Evolutionary conservation across 495 filamentous ascomycete species (phyloP).

Genomic region (Aspergillus diversus): DNA sequence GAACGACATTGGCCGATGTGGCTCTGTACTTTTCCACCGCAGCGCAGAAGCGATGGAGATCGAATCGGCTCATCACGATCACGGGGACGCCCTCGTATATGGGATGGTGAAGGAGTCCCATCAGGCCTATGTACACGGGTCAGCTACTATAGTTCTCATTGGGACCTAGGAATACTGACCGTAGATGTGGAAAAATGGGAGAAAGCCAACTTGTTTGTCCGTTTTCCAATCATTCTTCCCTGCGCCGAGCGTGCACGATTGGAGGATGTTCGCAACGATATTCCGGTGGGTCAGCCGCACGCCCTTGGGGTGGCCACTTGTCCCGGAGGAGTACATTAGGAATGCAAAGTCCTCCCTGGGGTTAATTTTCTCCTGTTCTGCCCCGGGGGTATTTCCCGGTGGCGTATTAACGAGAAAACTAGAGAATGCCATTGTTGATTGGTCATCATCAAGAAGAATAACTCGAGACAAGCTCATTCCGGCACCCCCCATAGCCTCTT

Average conservation of each 20-base stretch:
- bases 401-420: conserved; percentile 45
- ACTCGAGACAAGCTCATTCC: conserved; percentile 67
- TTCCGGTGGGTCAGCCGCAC: conserved; percentile 84
- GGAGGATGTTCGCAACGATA: conserved; percentile 70
- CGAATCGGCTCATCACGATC: conserved; percentile 81
- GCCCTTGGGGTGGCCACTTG: conserved; percentile 91
- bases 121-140: conserved; percentile 63
- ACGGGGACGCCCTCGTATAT: conserved; percentile 67
- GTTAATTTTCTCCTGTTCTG: conserved; percentile 34
- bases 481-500: conserved; percentile 64
- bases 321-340: conserved; percentile 84
- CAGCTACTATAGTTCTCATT: conserved; percentile 23
- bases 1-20: conserved; percentile 80
- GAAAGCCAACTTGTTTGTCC: conserved; percentile 74
- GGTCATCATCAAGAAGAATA: conserved; percentile 75
- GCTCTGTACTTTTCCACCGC: conserved; percentile 72
- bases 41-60: conserved; percentile 76
- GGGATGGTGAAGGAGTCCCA: conserved; percentile 61
- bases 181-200: conserved; percentile 96
- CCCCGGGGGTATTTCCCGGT: conserved; percentile 57
- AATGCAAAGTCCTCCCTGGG: conserved; percentile 56
- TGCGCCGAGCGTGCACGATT: conserved; percentile 57
- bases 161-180: conserved; percentile 43
- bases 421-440: no score
- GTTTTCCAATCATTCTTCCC: conserved; percentile 62